phyloP scores from a whole-genome alignment of 1,284 basidiomycete species.

The Moesziomyces parantarcticus region DNA sequence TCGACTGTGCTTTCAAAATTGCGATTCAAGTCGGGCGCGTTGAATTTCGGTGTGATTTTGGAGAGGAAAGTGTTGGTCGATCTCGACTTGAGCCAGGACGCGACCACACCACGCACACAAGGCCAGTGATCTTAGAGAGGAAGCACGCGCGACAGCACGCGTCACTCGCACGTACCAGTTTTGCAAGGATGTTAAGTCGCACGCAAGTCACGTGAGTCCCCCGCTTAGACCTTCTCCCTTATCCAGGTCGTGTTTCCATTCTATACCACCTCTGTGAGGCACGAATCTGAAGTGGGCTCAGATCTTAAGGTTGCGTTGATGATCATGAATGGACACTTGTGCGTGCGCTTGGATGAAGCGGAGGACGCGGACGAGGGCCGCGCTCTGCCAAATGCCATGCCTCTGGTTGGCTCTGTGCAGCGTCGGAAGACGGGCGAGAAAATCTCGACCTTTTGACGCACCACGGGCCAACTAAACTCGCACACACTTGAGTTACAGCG shows the following conservation, averaged over 20 bases:
- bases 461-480: too few relatives aligned
- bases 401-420: not conserved
- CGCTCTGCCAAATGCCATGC: not conserved
- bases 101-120: too few relatives aligned
- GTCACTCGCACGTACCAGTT: slow-evolving; percentile 1
- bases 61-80: not conserved
- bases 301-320: not conserved
- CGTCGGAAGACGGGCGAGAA: not conserved
- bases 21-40: not conserved
- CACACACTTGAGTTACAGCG: not conserved
- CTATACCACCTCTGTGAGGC: too few relatives aligned
- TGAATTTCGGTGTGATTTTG: not conserved
- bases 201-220: not conserved
- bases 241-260: too few relatives aligned
- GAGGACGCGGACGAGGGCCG: not conserved
- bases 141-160: not conserved
- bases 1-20: not conserved
- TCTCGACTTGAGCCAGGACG: not conserved
- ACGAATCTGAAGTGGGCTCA: not conserved
- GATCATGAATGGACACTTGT: not conserved
- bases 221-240: too few relatives aligned
- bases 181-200: not conserved
- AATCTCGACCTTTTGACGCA: not conserved
- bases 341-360: not conserved
- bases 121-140: not conserved